A percentile compares a stretch with the other conserved stretches of the same genome.
Conservation (phyloP, 208 protist genomes). For the Trypanosoma congolense region DNA sequence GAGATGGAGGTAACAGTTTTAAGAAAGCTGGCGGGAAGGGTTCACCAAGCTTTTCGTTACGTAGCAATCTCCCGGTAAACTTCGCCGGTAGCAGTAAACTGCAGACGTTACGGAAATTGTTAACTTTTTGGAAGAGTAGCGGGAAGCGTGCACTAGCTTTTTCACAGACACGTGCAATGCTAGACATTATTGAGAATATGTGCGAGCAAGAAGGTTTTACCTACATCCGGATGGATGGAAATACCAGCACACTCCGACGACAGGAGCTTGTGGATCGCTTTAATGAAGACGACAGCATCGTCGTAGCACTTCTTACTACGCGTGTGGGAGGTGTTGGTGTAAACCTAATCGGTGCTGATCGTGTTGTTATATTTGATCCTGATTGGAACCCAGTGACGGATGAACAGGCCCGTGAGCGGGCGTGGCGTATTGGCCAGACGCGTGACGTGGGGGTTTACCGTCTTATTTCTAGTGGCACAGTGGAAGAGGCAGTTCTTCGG, state of each 20-base stretch:
- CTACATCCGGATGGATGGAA: conserved; percentile 96
- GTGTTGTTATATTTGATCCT: conserved; percentile 98
- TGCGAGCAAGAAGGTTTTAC: conserved; percentile 65
- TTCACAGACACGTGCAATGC: conserved; percentile 96
- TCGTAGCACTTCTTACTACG: conserved; percentile 97
- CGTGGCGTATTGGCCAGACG: conserved; percentile 97
- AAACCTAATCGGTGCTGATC: conserved; percentile 97
- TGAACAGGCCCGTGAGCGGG: conserved; percentile 88
- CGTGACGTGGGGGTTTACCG: conserved; percentile 95
- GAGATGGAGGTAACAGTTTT: not conserved
- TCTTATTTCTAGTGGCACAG: conserved; percentile 95
- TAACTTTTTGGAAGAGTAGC: conserved; percentile 89
- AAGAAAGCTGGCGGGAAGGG: not conserved
- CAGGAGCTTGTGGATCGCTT: conserved; percentile 93
- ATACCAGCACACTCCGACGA: conserved; percentile 70
- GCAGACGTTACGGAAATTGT: conserved; percentile 83
- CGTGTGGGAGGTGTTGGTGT: conserved; percentile 96
- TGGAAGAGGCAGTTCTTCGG: conserved; percentile 99
- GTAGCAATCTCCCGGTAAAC: conserved; percentile 65
- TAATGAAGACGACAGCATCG: conserved; percentile 89
- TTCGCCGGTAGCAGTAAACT: conserved; percentile 90
- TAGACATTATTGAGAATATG: conserved; percentile 96
- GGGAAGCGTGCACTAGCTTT: conserved; percentile 96
- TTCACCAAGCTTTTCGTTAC: conserved; percentile 28
- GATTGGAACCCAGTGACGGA: conserved; percentile 96